phyloP scores from a whole-genome alignment of 2,329 filamentous ascomycete species.

The Penicillium sp. region DNA sequence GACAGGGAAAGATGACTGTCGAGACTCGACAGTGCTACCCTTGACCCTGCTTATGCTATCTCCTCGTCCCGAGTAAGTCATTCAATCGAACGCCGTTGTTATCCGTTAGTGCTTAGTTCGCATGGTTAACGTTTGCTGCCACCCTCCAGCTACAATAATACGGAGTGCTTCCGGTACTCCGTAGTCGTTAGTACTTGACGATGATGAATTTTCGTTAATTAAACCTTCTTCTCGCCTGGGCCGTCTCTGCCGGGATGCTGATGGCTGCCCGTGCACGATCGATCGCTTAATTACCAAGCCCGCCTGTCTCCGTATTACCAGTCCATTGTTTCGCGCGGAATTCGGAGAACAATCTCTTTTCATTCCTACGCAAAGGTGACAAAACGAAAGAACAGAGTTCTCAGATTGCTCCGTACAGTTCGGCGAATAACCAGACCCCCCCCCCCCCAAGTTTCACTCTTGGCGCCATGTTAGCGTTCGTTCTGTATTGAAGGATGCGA shows the following conservation, averaged over 20 bases:
- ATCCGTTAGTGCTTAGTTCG: too few relatives aligned
- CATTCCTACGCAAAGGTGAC: too few relatives aligned
- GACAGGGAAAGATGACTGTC: too few relatives aligned
- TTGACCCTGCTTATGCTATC: too few relatives aligned
- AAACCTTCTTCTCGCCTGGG: conserved; percentile 2
- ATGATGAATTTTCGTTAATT: background rate
- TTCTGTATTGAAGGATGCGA: background rate
- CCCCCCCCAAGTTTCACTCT: background rate
- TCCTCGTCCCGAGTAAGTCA: too few relatives aligned
- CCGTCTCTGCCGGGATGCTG: conserved; percentile 1
- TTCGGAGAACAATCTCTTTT: background rate
- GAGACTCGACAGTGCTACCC: too few relatives aligned
- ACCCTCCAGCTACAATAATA: background rate
- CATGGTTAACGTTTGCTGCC: too few relatives aligned
- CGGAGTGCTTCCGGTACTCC: background rate
- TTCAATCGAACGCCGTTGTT: too few relatives aligned
- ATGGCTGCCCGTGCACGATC: conserved; percentile 10
- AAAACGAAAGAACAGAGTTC: background rate
- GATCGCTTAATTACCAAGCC: conserved; percentile 1
- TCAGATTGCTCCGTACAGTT: too few relatives aligned
- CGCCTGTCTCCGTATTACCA: background rate
- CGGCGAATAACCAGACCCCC: too few relatives aligned
- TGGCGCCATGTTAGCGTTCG: background rate
- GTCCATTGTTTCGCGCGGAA: background rate
- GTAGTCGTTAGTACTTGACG: background rate